Evolutionary conservation across 2,329 filamentous ascomycete species (phyloP).

Genomic region (Fusarium sp.): DNA sequence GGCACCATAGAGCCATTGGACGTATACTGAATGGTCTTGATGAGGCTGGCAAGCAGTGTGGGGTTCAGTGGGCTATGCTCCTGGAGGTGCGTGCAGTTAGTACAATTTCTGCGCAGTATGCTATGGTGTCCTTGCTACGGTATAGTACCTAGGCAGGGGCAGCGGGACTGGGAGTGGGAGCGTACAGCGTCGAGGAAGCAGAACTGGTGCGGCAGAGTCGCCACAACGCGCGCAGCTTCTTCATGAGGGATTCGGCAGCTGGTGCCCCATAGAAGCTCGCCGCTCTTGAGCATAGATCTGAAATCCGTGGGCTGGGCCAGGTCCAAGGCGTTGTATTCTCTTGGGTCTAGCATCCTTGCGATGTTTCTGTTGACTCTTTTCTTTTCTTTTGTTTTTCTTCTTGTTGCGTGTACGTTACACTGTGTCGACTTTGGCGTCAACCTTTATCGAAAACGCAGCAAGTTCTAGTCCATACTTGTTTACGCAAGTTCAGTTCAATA

Average conservation of each 20-base stretch:
- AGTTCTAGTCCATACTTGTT: no score
- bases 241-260: slow-evolving; percentile 28
- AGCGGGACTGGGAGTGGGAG: no score
- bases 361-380: no score
- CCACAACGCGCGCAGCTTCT: slow-evolving; percentile 22
- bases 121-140: no score
- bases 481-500: no score
- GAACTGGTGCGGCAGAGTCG: slow-evolving; percentile 21
- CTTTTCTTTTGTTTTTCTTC: no score
- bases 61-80: slow-evolving; percentile 25
- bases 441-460: no score
- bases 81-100: background rate
- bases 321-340: slow-evolving; percentile 19
- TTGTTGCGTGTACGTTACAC: no score
- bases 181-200: slow-evolving; percentile 18
- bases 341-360: background rate
- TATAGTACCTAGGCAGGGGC: no score
- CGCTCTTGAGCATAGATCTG: slow-evolving; percentile 19
- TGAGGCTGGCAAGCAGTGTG: slow-evolving; percentile 18
- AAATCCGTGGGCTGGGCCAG: slow-evolving; percentile 26
- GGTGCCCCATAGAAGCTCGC: slow-evolving; percentile 18
- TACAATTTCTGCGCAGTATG: no score
- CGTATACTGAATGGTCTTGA: slow-evolving; percentile 24
- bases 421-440: no score
- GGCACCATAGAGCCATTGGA: slow-evolving; percentile 28